Evolutionary conservation across 1,139 yeast genomes (phyloP), one percentile per base, ranked within the genome.

Genomic region (Saccharomyces pastorianus): DNA sequence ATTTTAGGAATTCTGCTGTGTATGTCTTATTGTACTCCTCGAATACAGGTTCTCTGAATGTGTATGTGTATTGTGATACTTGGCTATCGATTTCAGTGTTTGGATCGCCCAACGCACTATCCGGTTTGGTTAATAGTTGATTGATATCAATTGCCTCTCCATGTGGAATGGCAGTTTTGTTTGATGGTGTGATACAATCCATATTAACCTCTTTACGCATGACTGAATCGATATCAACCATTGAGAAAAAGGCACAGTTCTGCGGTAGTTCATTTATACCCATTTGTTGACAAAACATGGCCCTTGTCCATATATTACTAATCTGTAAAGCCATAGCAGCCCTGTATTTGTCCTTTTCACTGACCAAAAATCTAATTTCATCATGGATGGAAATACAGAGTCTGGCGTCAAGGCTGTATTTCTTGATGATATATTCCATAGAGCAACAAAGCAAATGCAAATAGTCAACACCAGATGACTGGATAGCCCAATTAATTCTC

Each of bases 391-490:
- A 90, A 17, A 95, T 77, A 57, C 85, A 76, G 55, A 95, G 74
- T 53, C 99, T 74, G 0, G 96, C 96, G 46, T 85, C 80, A n/a
- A 95, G 74, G 4, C 75, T 68, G 69, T 83, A 93, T 56, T 76
- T 78, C 44, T 80, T 77, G 50, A 81, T 76, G 60, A 95, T 75
- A 65, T 89, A 88, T 57, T 89, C 88, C 98, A 95, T 93, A 0
- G 96, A 83, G 4, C 90, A 81, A 54, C 93, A 79, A 55, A 95
- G 71, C 47, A 95, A 70, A 68, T 95, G 99, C 52, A 95, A 75
- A 67, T 95, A 95, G 68, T 95, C 99, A 17, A 95, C 99, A 46
- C 99, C 99, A 0, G 97, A 89, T 46, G 97, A 89, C 69, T 95
- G 99, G 65, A 95, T 95, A 0, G 96, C 89, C 99, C 99, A 95